phyloP scores from a whole-genome alignment of 768 basidiomycete species.

The Trametes gibbosa region DNA sequence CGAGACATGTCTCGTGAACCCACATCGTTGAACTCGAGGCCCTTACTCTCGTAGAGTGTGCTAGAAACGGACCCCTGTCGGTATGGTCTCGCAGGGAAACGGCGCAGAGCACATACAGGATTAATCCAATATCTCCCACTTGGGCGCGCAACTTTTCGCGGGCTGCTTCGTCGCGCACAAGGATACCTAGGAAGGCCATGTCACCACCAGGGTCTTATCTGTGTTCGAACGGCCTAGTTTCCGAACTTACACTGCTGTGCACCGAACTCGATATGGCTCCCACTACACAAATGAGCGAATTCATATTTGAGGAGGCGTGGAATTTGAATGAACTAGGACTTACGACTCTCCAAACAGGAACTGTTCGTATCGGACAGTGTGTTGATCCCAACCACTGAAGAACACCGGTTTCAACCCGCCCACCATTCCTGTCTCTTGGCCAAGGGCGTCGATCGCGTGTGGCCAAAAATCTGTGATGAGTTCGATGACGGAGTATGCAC shows the following conservation, averaged over 20 bases:
- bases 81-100: not conserved
- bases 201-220: not conserved
- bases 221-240: not conserved
- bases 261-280: conserved; percentile 54
- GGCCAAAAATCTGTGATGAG: conserved; percentile 63
- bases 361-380: conserved; percentile 46
- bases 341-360: conserved; percentile 55
- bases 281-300: conserved; percentile 29
- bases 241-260: conserved; percentile 57
- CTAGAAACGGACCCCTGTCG: conserved; percentile 10
- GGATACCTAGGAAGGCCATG: conserved; percentile 45
- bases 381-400: conserved; percentile 46
- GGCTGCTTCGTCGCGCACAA: conserved; percentile 62
- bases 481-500: conserved; percentile 63
- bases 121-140: conserved; percentile 54
- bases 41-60: conserved; percentile 65
- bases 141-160: conserved; percentile 44
- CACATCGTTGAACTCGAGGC: conserved; percentile 66
- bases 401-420: conserved; percentile 58
- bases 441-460: conserved; percentile 57
- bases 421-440: conserved; percentile 52
- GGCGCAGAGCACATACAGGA: conserved; percentile 43
- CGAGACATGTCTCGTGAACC: not conserved
- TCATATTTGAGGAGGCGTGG: not conserved
- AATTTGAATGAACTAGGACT: conserved; percentile 13